Evolutionary conservation across 768 basidiomycete genomes (phyloP), one percentile per base, ranked within the genome.

Genomic region (Boletus bicolor): DNA sequence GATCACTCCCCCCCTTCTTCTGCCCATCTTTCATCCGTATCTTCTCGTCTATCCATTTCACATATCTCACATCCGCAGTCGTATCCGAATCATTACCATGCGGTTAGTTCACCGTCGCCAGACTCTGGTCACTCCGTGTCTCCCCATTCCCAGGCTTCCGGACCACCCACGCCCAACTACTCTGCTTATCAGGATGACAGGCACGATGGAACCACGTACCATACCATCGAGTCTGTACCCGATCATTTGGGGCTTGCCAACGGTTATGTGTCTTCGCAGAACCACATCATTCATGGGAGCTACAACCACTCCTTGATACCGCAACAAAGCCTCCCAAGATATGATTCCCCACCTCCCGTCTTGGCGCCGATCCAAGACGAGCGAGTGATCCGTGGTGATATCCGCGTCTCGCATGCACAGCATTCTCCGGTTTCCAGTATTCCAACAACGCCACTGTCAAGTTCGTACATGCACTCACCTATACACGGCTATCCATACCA

Each of bases 11-110:
- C 56, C 53, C 73, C 68, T 11, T 55, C 68, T 15, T 70, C 67
- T 3, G 63, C 65, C 2, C 69, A 64, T 51, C 66, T 68, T 8
- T 64, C 74, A 0, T 66, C 79, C 5, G 69, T 76, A 4, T 69
- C 76, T 5, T 83, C 82, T n/a, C 78, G 83, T 10, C 79, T 82
- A 41, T 83, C 82, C 7, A 81, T 84, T 26, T 82, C 82, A 0
- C 82, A 83, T 54, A 79, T 84, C 24, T 82, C 81, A 0, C 80
- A 82, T 55, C 81, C 82, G 0, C 78, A 79, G 12, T 68, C 77
- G 21, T 77, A 79, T 54, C 69, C 75, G 47, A 68, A 5, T 5
- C 75, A 60, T 66, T 77, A 64, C 56, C 72, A 56, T 59, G 68
- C 60, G 5, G 71, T 72, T 49, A 69, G 73, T 49, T 73, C 80